Evolutionary conservation across 768 basidiomycete genomes (phyloP).

Genomic region (Russula vinacea): DNA sequence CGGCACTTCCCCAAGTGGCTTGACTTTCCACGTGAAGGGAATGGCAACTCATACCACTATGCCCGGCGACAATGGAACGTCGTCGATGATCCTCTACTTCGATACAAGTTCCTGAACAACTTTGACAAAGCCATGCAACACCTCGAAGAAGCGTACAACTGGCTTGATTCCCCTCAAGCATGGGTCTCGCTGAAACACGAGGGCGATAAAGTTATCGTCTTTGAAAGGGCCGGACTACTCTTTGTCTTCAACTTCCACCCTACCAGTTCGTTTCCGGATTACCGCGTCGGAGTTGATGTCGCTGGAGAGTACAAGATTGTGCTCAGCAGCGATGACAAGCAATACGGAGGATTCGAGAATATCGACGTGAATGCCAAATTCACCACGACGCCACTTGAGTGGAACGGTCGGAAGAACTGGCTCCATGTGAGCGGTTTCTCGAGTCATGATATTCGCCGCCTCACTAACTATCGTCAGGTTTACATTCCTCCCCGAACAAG

Average conservation of each 20-base stretch:
- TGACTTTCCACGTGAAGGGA: slow-evolving; percentile 96
- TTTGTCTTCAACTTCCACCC: slow-evolving; percentile 99
- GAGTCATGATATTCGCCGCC: slow-evolving; percentile 3
- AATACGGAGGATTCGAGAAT: slow-evolving; percentile 89
- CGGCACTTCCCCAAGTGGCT: slow-evolving; percentile 68
- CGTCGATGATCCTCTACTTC: slow-evolving; percentile 76
- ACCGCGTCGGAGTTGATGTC: slow-evolving; percentile 84
- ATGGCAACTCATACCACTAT: slow-evolving; percentile 94
- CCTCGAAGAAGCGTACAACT: slow-evolving; percentile 72
- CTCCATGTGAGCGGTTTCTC: slow-evolving; percentile 57
- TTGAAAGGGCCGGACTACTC: slow-evolving; percentile 87
- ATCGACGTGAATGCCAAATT: slow-evolving; percentile 60
- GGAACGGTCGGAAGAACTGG: slow-evolving; percentile 92
- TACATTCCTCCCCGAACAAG: slow-evolving; percentile 68
- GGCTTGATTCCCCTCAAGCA: slow-evolving; percentile 82
- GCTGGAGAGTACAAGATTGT: slow-evolving; percentile 82
- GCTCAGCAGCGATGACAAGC: slow-evolving; percentile 79
- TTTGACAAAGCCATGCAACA: slow-evolving; percentile 93
- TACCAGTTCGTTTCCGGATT: slow-evolving; percentile 86
- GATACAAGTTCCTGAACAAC: slow-evolving; percentile 93
- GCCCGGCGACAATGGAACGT: slow-evolving; percentile 97
- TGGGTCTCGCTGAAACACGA: slow-evolving; percentile 95
- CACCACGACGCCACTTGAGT: slow-evolving; percentile 80
- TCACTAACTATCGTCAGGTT: slow-evolving; percentile 43
- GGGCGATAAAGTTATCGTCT: slow-evolving; percentile 87